Evolutionary conservation across 495 filamentous ascomycete species (phyloP).

Genomic region (Coniosporium apollinis): DNA sequence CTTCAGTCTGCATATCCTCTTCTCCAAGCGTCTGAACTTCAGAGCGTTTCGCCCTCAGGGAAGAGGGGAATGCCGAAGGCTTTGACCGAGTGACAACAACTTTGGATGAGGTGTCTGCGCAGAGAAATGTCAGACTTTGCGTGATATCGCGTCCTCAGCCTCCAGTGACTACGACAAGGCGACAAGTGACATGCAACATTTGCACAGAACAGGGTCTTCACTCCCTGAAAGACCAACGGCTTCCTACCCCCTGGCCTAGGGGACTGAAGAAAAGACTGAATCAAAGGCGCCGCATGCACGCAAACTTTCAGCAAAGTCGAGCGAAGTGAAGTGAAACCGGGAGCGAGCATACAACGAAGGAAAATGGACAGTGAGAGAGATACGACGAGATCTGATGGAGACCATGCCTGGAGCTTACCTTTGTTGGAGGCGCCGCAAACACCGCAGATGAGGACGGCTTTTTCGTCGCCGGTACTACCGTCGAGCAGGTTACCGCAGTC

Average conservation of each 20-base stretch:
- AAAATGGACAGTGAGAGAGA: too few relatives aligned
- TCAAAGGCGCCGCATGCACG: too few relatives aligned
- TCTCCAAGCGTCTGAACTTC: conserved; percentile 68
- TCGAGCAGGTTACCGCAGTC: conserved; percentile 87
- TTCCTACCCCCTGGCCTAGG: too few relatives aligned
- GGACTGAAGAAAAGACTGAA: too few relatives aligned
- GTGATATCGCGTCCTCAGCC: not conserved
- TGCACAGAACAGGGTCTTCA: too few relatives aligned
- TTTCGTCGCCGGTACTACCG: conserved; percentile 51
- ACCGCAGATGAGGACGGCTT: conserved; percentile 61
- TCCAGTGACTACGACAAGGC: too few relatives aligned
- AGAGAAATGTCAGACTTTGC: conserved; percentile 5
- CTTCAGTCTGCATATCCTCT: conserved; percentile 63
- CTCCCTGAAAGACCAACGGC: too few relatives aligned
- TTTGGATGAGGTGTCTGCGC: conserved; percentile 60
- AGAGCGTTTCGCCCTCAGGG: conserved; percentile 67
- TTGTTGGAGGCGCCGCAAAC: conserved; percentile 71
- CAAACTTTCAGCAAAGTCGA: too few relatives aligned
- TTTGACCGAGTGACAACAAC: conserved; percentile 71
- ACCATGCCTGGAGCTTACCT: too few relatives aligned
- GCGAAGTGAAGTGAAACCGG: not conserved
- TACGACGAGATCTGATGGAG: too few relatives aligned
- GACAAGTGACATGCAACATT: too few relatives aligned
- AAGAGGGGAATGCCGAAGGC: conserved; percentile 70
- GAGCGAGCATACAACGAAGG: too few relatives aligned